Evolutionary conservation across 108 stramenopile species (phyloP).

Genomic region (Pseudonitzschia multiseries): DNA sequence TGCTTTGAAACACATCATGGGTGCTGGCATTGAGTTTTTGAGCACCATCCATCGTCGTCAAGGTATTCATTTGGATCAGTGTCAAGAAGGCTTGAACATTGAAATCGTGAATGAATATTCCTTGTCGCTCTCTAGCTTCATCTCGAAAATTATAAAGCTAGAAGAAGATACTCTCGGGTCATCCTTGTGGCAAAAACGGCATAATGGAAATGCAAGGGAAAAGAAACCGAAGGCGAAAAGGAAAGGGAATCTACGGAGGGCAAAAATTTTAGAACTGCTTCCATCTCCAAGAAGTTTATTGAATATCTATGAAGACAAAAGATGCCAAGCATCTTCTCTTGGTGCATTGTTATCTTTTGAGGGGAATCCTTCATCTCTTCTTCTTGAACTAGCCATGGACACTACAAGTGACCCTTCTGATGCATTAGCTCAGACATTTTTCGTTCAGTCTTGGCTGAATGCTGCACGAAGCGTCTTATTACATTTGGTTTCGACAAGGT

Average conservation of each 20-base stretch:
- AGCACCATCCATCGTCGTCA: neutral
- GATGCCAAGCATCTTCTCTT: conserved; percentile 39
- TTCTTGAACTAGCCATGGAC: conserved; percentile 35
- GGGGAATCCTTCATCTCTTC: conserved; percentile 22
- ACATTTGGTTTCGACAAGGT: conserved; percentile 16
- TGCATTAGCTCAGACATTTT: conserved; percentile 34
- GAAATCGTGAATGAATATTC: neutral
- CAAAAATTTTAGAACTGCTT: conserved; percentile 27
- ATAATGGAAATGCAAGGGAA: neutral
- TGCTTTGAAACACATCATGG: conserved; percentile 29
- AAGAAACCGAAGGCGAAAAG: conserved; percentile 12
- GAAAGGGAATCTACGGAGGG: conserved; percentile 16
- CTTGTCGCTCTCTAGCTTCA: conserved; percentile 5
- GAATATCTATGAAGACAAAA: conserved; percentile 40
- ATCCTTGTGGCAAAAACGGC: conserved; percentile 49
- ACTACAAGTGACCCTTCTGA: conserved; percentile 28
- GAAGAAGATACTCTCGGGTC: conserved; percentile 70
- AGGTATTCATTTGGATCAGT: neutral
- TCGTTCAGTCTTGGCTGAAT: conserved; percentile 45
- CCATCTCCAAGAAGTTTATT: conserved; percentile 35
- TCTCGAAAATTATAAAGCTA: conserved; percentile 38
- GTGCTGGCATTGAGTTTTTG: conserved; percentile 24
- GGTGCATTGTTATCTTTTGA: conserved; percentile 51
- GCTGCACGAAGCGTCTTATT: conserved; percentile 26
- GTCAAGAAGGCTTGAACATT: neutral